A percentile compares a stretch with the other conserved stretches of the same genome.
Evolutionary conservation across 192 early-diverging fungal species (phyloP).

Genomic region (Dissophora globulifera): DNA sequence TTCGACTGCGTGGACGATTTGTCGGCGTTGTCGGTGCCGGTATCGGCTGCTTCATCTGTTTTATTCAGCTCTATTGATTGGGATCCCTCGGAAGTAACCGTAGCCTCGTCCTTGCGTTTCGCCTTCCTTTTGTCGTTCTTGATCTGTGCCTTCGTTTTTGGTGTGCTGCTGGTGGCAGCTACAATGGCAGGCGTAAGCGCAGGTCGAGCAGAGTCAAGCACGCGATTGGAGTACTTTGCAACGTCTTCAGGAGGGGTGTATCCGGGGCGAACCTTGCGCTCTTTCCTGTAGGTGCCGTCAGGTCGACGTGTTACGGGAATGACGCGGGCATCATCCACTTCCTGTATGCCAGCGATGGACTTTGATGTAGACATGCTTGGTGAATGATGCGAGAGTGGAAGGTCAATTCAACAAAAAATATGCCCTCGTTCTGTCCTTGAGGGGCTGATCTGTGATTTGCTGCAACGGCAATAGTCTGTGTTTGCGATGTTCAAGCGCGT

Average conservation of each 20-base stretch:
- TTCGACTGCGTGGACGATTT: background rate
- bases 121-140: constrained; percentile 65
- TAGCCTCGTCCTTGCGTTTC: constrained; percentile 49
- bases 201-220: constrained; percentile 51
- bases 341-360: constrained; percentile 31
- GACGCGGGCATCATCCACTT: constrained; percentile 59
- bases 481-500: too few species aligned
- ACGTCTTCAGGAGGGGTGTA: constrained; percentile 76
- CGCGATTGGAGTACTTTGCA: constrained; percentile 67
- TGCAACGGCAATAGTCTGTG: too few species aligned
- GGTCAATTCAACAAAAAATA: too few species aligned
- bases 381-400: too few species aligned
- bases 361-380: constrained; percentile 18
- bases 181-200: background rate
- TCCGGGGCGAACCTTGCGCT: constrained; percentile 76
- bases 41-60: constrained; percentile 10
- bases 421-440: too few species aligned
- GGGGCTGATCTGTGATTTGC: too few species aligned
- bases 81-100: background rate
- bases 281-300: constrained; percentile 76
- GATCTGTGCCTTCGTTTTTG: constrained; percentile 57
- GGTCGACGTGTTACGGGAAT: constrained; percentile 72
- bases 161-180: background rate
- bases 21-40: background rate
- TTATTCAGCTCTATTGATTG: constrained; percentile 5